Evolutionary conservation across 176 grass and related monocot species (phyloP), one percentile per base, ranked within the genome.

Genomic region (Aegilops bicornis): DNA sequence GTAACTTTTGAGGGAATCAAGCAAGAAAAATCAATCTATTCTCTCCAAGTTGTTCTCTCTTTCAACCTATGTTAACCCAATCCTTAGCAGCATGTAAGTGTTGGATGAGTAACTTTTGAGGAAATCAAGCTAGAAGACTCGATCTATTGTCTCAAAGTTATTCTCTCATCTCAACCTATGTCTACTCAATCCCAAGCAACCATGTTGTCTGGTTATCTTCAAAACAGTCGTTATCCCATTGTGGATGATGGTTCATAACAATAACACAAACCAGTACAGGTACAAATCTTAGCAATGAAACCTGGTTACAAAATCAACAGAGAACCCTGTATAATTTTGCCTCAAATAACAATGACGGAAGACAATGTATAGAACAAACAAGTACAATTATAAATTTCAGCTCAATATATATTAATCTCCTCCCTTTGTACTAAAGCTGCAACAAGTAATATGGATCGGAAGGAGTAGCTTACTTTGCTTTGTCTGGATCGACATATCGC

Each of bases 391-490:
- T 78, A 25, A 72, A 61, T 20, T 30, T 77, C 78, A 65, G 42
- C 11, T 77, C 39, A 69, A 30, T 79, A 32, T 31, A 45, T 70
- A 60, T 47, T 45, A 43, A 85, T 82, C 22, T 43, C 42, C 42
- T 43, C 42, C 42, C 42, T 43, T 54, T 54, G 50, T 54, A 19
- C 50, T 54, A 54, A 54, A 54, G 50, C 50, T 54, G 50, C 16
- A 16, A 54, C 50, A 54, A 54, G 2, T 19, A 54, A 19, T 54
- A 54, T 54, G 50, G 50, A 54, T 54, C 16, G 16, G 50, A 54
- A 6, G 17, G 50, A 54, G 50, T 20, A 48, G 86, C 94, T 86
- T 87, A 96, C 94, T 96, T 96, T 76, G 91, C 86, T 91, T 93
- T 96, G 68, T 81, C 91, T 81, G 94, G 87, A 69, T 96, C 85